Evolutionary conservation across 768 basidiomycete species (phyloP), one percentile per base, ranked within the genome.

Genomic region (Kwoniella newhampshirensis): DNA sequence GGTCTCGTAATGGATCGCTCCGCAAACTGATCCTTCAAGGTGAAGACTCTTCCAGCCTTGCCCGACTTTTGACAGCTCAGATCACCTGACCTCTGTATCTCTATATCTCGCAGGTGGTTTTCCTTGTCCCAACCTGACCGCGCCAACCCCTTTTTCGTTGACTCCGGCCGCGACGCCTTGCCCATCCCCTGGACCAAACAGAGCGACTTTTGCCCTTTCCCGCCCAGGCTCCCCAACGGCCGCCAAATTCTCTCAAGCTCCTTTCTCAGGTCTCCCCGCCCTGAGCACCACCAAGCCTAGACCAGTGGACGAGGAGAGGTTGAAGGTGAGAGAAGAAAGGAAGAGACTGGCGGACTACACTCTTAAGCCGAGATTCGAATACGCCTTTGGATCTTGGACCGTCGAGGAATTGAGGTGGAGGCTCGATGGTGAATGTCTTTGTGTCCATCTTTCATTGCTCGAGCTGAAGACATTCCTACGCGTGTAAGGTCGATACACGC

Each of bases 101-200:
- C 27, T 18, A 17, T 43, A 23, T 18, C 18, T 42, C 59, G 40
- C 50, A 71, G 69, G 70, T 36, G 71, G 71, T 27, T 73, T 69
- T 60, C 71, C 71, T 1, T 58, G 57, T n/a, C 71, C 71, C 23
- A 73, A 73, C 46, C 55, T 73, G n/a, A 64, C 68, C n/a, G 68
- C 71, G 1, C 71, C 71, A 0, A 73, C 71, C 5, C 71, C 71
- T 4, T 69, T 62, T 60, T 57, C 59, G 32, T 54, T 70, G 48
- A 69, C 71, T 13, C 71, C 71, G 5, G 68, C 68, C n/a, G 51
- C 54, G 23, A 73, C 71, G 1, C 71, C 71, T 17, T 50, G 48
- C 20, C 57, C 63, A 1, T 69, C 71, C 9, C 71, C 71, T 15
- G 64, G 66, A 8, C 57, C 55, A 9, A 43, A 28, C 15, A 43